phyloP scores from a whole-genome alignment of 2,329 filamentous ascomycete species.

The Nemania sp. region DNA sequence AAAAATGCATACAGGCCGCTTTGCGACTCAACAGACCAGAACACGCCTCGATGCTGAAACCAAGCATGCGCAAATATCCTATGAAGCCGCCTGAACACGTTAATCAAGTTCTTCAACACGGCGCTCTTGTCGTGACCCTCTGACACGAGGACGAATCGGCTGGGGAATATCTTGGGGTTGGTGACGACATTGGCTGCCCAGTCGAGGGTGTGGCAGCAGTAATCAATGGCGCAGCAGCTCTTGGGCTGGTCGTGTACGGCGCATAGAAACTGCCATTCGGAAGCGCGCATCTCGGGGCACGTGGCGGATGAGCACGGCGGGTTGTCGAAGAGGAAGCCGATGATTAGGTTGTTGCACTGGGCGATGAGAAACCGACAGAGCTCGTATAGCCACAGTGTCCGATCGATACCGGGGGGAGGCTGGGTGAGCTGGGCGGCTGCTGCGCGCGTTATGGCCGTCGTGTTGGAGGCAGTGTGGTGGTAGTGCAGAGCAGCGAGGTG shows the following conservation, averaged over 20 bases:
- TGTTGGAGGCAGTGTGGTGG: constrained; percentile 76
- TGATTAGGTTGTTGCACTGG: constrained; percentile 91
- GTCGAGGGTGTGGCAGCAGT: constrained; percentile 98
- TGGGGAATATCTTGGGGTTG: constrained; percentile 94
- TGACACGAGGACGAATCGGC: constrained; percentile 72
- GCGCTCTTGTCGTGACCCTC: constrained; percentile 70
- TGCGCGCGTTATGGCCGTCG: constrained; percentile 78
- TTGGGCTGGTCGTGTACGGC: constrained; percentile 97
- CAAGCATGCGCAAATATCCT: constrained; percentile 98
- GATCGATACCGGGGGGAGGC: constrained; percentile 84
- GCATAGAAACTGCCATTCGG: constrained; percentile 99
- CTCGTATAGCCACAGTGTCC: constrained; percentile 96
- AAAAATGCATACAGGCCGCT: constrained; percentile 97
- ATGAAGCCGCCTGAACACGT: constrained; percentile 94
- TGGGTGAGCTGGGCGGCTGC: constrained; percentile 81
- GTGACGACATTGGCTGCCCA: constrained; percentile 97
- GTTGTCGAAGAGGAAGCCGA: constrained; percentile 90
- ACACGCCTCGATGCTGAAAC: constrained; percentile 96
- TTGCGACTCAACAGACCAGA: constrained; percentile 91
- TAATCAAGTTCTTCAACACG: constrained; percentile 86
- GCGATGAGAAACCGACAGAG: constrained; percentile 95
- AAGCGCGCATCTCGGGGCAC: constrained; percentile 98
- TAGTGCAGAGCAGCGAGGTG: constrained; percentile 94
- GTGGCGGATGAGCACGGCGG: constrained; percentile 90
- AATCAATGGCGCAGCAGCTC: constrained; percentile 97